A percentile compares a stretch with the other conserved stretches of the same genome.
phyloP scores from a whole-genome alignment of 768 basidiomycete genomes.

The Tulasnella calospora region DNA sequence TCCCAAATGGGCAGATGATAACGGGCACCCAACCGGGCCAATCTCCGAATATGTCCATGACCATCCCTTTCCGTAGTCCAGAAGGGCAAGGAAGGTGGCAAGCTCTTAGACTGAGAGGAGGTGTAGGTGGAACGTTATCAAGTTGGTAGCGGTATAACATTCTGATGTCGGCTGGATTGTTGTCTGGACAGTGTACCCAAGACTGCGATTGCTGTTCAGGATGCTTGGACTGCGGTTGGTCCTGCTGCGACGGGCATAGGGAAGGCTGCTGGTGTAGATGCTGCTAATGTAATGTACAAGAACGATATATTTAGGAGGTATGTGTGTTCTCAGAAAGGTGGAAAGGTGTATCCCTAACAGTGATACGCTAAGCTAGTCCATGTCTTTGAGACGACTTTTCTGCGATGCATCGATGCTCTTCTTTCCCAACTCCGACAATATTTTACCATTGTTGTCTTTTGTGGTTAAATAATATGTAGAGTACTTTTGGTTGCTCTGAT shows the following conservation, averaged over 20 bases:
- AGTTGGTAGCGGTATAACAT: background rate
- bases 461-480: too few relatives aligned
- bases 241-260: background rate
- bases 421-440: too few relatives aligned
- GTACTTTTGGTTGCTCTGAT: background rate
- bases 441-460: too few relatives aligned
- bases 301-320: background rate
- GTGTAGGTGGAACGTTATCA: background rate
- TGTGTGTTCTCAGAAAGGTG: too few relatives aligned
- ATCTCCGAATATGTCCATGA: background rate
- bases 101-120: background rate
- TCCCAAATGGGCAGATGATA: background rate
- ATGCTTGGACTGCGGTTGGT: background rate
- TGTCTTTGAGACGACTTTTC: too few relatives aligned
- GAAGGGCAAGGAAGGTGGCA: background rate
- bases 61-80: background rate
- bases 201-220: background rate
- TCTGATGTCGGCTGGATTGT: background rate
- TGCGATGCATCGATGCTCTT: too few relatives aligned
- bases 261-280: background rate
- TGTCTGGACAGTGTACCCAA: background rate
- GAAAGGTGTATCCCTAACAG: too few relatives aligned
- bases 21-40: background rate
- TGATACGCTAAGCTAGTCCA: too few relatives aligned
- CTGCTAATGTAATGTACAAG: background rate